Conservation (phyloP, 2,329 filamentous ascomycete genomes). For the Hirsutella minnesotensis region DNA sequence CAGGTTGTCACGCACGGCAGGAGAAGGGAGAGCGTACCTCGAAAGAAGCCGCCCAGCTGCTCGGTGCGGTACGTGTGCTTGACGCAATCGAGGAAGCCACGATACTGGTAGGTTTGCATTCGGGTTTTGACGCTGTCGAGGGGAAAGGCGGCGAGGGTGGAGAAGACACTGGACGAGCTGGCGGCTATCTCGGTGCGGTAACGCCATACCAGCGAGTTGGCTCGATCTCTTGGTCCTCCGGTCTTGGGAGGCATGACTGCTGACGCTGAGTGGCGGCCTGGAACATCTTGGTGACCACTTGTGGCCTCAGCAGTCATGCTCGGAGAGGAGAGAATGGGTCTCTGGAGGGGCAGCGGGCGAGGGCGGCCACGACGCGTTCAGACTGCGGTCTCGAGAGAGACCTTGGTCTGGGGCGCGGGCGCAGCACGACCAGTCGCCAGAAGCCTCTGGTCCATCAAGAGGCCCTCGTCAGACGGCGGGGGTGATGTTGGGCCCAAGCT, state of each 20-base stretch:
- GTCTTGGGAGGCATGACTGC: slow-evolving; percentile 16
- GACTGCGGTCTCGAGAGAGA: slow-evolving; percentile 16
- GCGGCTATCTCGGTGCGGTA: slow-evolving; percentile 76
- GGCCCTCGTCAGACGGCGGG: slow-evolving; percentile 4
- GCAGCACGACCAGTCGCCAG: slow-evolving; percentile 22
- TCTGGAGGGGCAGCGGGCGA: background rate
- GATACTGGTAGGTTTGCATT: slow-evolving; percentile 77
- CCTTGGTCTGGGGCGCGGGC: slow-evolving; percentile 16
- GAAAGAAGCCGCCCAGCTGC: slow-evolving; percentile 65
- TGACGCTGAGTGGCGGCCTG: slow-evolving; percentile 16
- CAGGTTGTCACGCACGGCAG: background rate
- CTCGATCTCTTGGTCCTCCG: slow-evolving; percentile 11
- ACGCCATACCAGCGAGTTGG: slow-evolving; percentile 49
- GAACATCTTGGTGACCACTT: slow-evolving; percentile 26
- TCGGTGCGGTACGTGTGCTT: slow-evolving; percentile 65
- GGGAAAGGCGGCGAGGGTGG: slow-evolving; percentile 71
- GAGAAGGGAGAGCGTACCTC: slow-evolving; percentile 40
- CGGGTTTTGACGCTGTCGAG: slow-evolving; percentile 84
- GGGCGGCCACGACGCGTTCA: slow-evolving; percentile 14
- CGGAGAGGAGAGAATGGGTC: slow-evolving; percentile 3
- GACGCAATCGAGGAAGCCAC: slow-evolving; percentile 63
- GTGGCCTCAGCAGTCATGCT: slow-evolving; percentile 26
- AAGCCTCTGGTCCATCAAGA: slow-evolving; percentile 26
- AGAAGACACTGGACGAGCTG: slow-evolving; percentile 64
- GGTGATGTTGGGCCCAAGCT: background rate